A percentile compares a stretch with the other conserved stretches of the same genome.
Conservation (phyloP, 257 asterid species). For the Salvia rosmarinus region DNA sequence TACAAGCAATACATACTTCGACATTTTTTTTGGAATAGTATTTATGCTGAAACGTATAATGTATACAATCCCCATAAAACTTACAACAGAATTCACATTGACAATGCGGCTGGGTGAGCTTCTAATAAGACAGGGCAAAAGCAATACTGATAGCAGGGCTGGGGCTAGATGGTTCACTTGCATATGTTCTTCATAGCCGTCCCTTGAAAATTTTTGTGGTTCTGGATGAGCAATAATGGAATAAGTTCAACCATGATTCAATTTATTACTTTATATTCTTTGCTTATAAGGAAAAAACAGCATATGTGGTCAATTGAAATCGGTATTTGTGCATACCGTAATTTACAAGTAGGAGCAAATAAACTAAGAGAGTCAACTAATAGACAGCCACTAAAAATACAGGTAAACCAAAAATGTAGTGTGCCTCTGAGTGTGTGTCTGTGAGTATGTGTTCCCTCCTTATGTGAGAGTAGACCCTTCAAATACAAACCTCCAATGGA, state of each 20-base stretch:
- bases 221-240: constrained; percentile 50
- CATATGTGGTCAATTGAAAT: background rate
- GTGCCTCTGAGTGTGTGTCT: background rate
- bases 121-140: constrained; percentile 90
- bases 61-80: constrained; percentile 40
- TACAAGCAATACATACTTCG: background rate
- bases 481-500: constrained; percentile 68
- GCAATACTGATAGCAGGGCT: constrained; percentile 82
- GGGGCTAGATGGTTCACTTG: constrained; percentile 99
- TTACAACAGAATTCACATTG: constrained; percentile 86
- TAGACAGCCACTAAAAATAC: constrained; percentile 8
- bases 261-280: background rate
- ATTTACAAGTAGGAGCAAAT: background rate
- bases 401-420: constrained; percentile 11
- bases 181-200: constrained; percentile 90
- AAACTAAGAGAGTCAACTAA: background rate
- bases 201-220: constrained; percentile 82
- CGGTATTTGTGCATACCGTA: background rate
- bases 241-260: constrained; percentile 30
- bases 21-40: background rate
- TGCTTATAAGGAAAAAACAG: constrained; percentile 21
- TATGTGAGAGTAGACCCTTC: background rate
- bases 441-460: background rate
- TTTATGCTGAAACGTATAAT: constrained; percentile 18
- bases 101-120: constrained; percentile 94